Percentiles rank a stretch among this genome's conserved stretches.
These are phyloP conservation scores for Yarrowia sp. DNA, from an alignment of 805 yeast species.

Conservation along the genomic window DNA sequence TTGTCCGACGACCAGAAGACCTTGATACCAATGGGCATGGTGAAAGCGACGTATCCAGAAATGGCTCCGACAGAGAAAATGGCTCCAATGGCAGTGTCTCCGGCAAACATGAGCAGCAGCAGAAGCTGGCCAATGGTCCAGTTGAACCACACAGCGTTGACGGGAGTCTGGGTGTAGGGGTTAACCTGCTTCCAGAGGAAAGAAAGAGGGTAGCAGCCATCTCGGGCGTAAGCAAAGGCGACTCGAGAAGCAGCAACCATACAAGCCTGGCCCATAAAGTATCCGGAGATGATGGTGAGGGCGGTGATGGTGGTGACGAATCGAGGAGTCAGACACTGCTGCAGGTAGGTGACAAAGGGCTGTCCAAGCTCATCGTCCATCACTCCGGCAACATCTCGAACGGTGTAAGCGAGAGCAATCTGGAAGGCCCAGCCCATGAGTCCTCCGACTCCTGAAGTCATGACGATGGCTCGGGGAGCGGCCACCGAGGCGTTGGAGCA, in stretches of 20 bases:
- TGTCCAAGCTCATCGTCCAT: conserved; percentile 55
- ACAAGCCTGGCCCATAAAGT: conserved; percentile 55
- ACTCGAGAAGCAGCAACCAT: conserved; percentile 66
- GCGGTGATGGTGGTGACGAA: conserved; percentile 45
- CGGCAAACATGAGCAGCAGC: conserved; percentile 57
- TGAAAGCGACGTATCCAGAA: conserved; percentile 62
- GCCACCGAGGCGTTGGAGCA: conserved; percentile 60
- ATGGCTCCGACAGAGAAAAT: conserved; percentile 72
- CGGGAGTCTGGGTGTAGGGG: conserved; percentile 55
- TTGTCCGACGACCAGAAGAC: conserved; percentile 51
- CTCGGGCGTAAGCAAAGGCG: conserved; percentile 64
- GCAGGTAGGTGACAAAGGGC: conserved; percentile 55
- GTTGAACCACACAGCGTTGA: conserved; percentile 58
- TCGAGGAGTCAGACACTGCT: conserved; percentile 46
- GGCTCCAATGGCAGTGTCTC: conserved; percentile 63
- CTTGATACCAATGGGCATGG: conserved; percentile 59
- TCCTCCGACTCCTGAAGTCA: conserved; percentile 57
- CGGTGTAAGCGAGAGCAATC: conserved; percentile 59
- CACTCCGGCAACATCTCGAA: conserved; percentile 46
- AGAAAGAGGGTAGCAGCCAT: conserved; percentile 62
- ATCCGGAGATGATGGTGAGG: conserved; percentile 45
- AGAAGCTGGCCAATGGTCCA: conserved; percentile 53
- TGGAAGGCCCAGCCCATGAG: conserved; percentile 54
- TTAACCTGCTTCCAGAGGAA: conserved; percentile 49
- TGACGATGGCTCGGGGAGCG: conserved; percentile 63